phyloP scores from a whole-genome alignment of 2,329 filamentous ascomycete species.

The Colletotrichum tofieldiae region DNA sequence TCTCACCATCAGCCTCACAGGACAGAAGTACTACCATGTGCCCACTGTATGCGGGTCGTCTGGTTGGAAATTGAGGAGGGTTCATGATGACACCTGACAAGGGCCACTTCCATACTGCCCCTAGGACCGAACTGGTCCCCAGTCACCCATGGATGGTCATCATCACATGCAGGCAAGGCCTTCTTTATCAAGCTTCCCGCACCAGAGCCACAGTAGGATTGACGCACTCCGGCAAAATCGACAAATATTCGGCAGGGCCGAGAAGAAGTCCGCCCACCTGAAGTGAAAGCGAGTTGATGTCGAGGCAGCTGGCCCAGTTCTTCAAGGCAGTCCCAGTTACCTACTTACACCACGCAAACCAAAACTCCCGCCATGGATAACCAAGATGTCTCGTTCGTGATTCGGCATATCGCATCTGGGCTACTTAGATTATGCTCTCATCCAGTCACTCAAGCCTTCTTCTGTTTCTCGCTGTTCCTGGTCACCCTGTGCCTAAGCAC shows the following conservation, averaged over 20 bases:
- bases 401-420: not conserved
- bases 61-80: not conserved
- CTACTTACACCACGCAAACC: not conserved
- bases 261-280: not conserved
- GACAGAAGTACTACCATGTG: not conserved
- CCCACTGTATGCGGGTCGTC: conserved; percentile 6
- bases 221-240: not conserved
- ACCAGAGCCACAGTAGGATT: not conserved
- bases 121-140: no score
- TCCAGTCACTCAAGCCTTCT: not conserved
- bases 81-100: no score
- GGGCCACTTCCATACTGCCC: no score
- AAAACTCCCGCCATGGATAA: not conserved
- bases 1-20: not conserved
- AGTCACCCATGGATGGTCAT: no score
- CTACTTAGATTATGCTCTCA: not conserved
- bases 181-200: conserved; percentile 1
- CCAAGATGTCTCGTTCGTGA: not conserved
- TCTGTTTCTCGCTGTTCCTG: not conserved
- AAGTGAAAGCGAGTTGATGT: not conserved
- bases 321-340: not conserved
- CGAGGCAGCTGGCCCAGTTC: not conserved
- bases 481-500: not conserved
- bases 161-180: not conserved
- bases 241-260: not conserved